Evolutionary conservation across 768 basidiomycete species (phyloP).

Genomic region (Pleurotus pulmonarius): DNA sequence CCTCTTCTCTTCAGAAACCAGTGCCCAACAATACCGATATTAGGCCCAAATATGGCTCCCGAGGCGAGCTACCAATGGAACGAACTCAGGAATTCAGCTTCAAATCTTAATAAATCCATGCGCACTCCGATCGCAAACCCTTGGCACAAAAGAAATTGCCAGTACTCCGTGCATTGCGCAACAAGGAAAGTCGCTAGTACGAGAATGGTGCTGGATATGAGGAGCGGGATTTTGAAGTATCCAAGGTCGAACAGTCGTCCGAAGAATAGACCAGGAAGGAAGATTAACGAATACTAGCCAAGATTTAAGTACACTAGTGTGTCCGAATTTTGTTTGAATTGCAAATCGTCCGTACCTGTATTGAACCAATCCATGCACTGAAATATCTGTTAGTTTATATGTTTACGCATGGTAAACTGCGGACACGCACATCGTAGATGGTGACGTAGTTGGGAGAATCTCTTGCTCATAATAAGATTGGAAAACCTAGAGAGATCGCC

Average conservation of each 20-base stretch:
- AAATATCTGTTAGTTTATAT: neutral
- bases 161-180: constrained; percentile 57
- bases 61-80: constrained; percentile 18
- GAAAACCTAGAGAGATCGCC: constrained; percentile 36
- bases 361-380: constrained; percentile 31
- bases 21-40: constrained; percentile 49
- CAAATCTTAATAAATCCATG: constrained; percentile 3
- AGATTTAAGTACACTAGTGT: no score
- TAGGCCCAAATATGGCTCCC: constrained; percentile 50
- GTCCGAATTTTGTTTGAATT: neutral
- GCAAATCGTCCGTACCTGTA: constrained; percentile 13
- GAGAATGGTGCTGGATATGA: constrained; percentile 38
- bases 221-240: constrained; percentile 44
- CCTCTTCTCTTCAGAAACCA: constrained; percentile 61
- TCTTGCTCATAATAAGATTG: constrained; percentile 55
- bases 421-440: constrained; percentile 49
- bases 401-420: neutral
- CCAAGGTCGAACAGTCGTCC: constrained; percentile 65
- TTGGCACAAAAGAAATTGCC: constrained; percentile 67
- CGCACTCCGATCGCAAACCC: constrained; percentile 55
- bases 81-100: neutral
- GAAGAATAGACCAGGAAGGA: constrained; percentile 45
- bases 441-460: constrained; percentile 34
- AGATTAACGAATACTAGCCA: constrained; percentile 42
- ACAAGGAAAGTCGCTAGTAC: constrained; percentile 48